Base-by-base conservation (phyloP, 176 grass and related monocot species). In the Phyllostachys edulis region DNA sequence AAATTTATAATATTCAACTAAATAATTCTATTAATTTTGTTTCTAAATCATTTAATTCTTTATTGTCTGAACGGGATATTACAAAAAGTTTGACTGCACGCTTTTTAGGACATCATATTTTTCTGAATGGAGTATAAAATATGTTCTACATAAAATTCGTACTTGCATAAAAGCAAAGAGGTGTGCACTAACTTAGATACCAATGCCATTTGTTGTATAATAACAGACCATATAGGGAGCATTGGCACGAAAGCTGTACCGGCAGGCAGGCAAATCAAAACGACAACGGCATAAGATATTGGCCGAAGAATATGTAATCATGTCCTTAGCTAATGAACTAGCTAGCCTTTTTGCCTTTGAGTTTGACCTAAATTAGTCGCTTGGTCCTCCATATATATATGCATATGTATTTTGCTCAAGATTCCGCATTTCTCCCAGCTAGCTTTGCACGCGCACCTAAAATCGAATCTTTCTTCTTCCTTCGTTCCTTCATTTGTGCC, bases 191-290 rank as follows among this genome's bases (percentile, higher is more conserved):
- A n/a, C n/a, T n/a, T n/a, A n/a, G n/a, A n/a, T n/a, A n/a, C n/a
- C n/a, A n/a, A n/a, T n/a, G n/a, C n/a, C n/a, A n/a, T n/a, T n/a
- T n/a, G n/a, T n/a, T n/a, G n/a, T n/a, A n/a, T n/a, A n/a, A n/a
- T n/a, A n/a, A n/a, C n/a, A n/a, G n/a, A n/a, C n/a, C 20, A 16
- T 24, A 61, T 27, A 5, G 21, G 45, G 49, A 67, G 62, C 26
- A 12, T 67, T 69, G 73, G 80, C 64, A 52, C 55, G 79, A 88
- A 83, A 88, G 86, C 23, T 77, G 79, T 49, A 7, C 80, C 55
- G 73, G 65, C 72, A 26, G 52, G 27, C 26, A 37, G 73, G 44
- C 34, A 83, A 71, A 70, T 77, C 64, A 29, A 77, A 36, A 71
- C 39, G 79, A 82, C 71, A 34, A 46, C 63, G 32, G 65, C 64